These are phyloP conservation scores for Amanita muscaria DNA, from an alignment of 768 basidiomycete species.

Conservation along the genomic window DNA sequence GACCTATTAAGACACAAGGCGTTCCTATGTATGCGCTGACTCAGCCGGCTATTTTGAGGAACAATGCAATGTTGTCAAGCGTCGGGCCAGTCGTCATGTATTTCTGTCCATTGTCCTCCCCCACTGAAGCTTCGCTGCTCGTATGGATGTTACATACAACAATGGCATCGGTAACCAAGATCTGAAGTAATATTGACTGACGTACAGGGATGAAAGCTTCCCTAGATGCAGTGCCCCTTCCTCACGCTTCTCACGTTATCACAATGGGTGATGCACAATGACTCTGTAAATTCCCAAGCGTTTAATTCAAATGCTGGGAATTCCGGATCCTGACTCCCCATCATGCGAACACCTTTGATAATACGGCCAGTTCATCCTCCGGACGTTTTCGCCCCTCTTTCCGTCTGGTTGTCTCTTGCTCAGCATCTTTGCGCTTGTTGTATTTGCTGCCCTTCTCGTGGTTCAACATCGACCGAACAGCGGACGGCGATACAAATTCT, in stretches of 20 bases:
- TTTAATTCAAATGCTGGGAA: conserved; percentile 7
- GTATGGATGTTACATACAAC: conserved; percentile 5
- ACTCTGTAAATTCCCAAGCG: neutral
- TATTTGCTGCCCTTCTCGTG: conserved; percentile 77
- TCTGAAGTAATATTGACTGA: conserved; percentile 1
- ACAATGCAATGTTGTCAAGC: too few species aligned
- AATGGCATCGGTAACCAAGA: conserved; percentile 3
- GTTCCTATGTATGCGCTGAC: neutral
- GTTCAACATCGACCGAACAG: conserved; percentile 60
- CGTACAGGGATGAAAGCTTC: conserved; percentile 3
- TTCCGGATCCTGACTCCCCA: conserved; percentile 9
- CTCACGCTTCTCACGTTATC: neutral
- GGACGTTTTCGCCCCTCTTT: conserved; percentile 52
- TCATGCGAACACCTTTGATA: conserved; percentile 87
- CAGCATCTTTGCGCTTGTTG: conserved; percentile 68
- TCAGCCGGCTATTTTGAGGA: neutral
- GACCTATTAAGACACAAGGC: neutral
- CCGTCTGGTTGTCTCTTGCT: conserved; percentile 56
- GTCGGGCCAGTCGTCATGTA: too few species aligned
- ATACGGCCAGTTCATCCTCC: conserved; percentile 77
- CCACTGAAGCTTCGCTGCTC: neutral
- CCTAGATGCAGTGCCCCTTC: neutral
- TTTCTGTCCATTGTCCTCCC: conserved; percentile 4
- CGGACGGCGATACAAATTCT: conserved; percentile 92
- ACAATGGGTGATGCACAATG: conserved; percentile 5